phyloP scores from a whole-genome alignment of 306 rosid species.

The Malus asiatica region DNA sequence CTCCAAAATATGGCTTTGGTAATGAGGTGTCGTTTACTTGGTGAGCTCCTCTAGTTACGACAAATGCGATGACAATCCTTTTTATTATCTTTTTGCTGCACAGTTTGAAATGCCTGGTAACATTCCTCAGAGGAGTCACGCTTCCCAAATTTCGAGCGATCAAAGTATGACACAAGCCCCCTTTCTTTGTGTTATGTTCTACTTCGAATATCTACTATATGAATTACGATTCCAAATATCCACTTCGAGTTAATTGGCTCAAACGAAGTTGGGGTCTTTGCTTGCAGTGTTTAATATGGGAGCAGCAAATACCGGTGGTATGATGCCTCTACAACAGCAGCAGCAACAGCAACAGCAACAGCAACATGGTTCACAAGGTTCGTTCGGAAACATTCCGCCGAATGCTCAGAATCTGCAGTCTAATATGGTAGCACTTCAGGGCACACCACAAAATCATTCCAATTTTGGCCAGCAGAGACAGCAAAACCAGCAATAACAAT shows the following conservation, averaged over 20 bases:
- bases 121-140: slow-evolving; percentile 76
- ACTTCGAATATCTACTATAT: neutral
- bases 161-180: slow-evolving; percentile 53
- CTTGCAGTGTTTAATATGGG: slow-evolving; percentile 83
- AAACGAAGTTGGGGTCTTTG: slow-evolving; percentile 15
- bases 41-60: neutral
- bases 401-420: slow-evolving; percentile 79
- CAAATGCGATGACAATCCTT: slow-evolving; percentile 5
- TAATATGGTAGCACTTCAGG: slow-evolving; percentile 63
- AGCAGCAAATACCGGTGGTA: slow-evolving; percentile 58
- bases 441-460: slow-evolving; percentile 63
- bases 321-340: slow-evolving; percentile 58
- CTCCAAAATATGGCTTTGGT: neutral
- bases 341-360: slow-evolving; percentile 38
- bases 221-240: neutral
- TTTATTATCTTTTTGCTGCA: slow-evolving; percentile 13
- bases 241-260: neutral
- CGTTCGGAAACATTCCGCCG: slow-evolving; percentile 61
- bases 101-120: slow-evolving; percentile 67
- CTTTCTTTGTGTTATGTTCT: neutral
- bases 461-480: slow-evolving; percentile 85
- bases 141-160: slow-evolving; percentile 74
- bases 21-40: neutral
- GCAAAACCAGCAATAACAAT: slow-evolving; percentile 60
- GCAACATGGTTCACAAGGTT: slow-evolving; percentile 58